phyloP scores from a whole-genome alignment of 2,329 filamentous ascomycete genomes.

The Falciphora oryzae region DNA sequence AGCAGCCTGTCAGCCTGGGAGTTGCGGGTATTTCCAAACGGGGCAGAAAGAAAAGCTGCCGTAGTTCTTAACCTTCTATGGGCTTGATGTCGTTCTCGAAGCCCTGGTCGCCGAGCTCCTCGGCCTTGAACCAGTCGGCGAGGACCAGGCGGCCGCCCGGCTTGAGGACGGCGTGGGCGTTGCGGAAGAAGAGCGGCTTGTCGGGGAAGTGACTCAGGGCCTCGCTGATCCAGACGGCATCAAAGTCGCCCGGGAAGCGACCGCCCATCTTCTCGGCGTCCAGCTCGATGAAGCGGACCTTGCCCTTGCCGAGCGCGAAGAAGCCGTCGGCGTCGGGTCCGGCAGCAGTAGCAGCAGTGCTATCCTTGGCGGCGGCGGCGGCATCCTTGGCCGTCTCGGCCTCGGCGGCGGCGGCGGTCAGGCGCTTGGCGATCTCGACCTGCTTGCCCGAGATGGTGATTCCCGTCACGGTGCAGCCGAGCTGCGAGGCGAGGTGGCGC shows the following conservation, averaged over 20 bases:
- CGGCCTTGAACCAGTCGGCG: constrained; percentile 57
- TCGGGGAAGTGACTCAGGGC: constrained; percentile 55
- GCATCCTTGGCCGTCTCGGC: constrained; percentile 11
- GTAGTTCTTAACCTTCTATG: constrained; percentile 42
- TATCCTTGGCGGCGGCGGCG: constrained; percentile 11
- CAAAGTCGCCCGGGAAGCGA: constrained; percentile 42
- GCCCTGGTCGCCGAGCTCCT: constrained; percentile 35
- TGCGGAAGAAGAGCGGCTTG: constrained; percentile 52
- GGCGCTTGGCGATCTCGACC: constrained; percentile 50
- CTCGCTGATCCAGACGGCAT: constrained; percentile 57
- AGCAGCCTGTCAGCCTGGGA: neutral
- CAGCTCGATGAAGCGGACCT: constrained; percentile 50
- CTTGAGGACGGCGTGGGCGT: constrained; percentile 42
- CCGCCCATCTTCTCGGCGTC: constrained; percentile 57
- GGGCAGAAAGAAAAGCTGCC: no score
- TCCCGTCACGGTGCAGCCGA: constrained; percentile 49
- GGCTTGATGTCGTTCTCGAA: constrained; percentile 49
- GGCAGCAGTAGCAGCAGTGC: constrained; percentile 1
- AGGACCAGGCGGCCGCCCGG: constrained; percentile 47
- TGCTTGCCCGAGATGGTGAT: constrained; percentile 56
- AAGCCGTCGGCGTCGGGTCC: constrained; percentile 27
- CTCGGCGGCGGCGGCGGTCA: constrained; percentile 34
- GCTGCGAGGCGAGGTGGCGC: constrained; percentile 46
- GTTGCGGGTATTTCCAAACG: neutral
- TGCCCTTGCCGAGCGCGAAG: constrained; percentile 35